Base-by-base conservation (phyloP, 306 rosid species). In the Oemleria cerasiformis region DNA sequence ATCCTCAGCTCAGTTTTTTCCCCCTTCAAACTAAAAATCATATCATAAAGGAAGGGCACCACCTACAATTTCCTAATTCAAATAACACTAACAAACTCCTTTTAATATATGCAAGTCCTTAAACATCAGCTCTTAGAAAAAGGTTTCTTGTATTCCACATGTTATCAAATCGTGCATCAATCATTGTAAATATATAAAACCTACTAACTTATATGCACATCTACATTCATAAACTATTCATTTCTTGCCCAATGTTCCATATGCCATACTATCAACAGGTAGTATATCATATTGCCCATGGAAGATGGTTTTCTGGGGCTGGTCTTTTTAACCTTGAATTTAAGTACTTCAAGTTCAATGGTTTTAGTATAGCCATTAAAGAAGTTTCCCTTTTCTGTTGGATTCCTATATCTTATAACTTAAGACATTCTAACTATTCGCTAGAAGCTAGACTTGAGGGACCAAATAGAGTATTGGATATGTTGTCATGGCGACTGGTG, bases 211-310 rank as follows among this genome's bases (percentile, higher is more conserved):
- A 60, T 14, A 30, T 16, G 17, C 7, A 47, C 20, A 20, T 5
- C 39, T 49, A 67, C 12, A 66, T 21, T 9, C 12, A 9, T 39
- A 56, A 43, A 8, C 48, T 11, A 60, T 50, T 45, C 38, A 14
- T 23, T 39, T 49, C 21, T 25, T 58, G n/a, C 63, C 63, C 40
- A 56, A 30, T 61, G 59, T 44, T 76, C 40, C 57, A 60, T 39
- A 39, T 16, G 47, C 43, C n/a, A 39, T 39, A 12, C 30, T 39
- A 39, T 38, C 20, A 60, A 7, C 14, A 62, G 34, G n/a, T 3
- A 9, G 15, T 14, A 25, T 25, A 25, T 25, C 30, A 25, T 25
- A 25, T 25, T 25, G 30, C 30, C 30, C 30, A 25, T 25, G 30
- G 30, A 25, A 25, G 2, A 2, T 25, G 2, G 30, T 25, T 25